phyloP scores from a whole-genome alignment of 352 stramenopile genomes.

The Phytophthora rubi region DNA sequence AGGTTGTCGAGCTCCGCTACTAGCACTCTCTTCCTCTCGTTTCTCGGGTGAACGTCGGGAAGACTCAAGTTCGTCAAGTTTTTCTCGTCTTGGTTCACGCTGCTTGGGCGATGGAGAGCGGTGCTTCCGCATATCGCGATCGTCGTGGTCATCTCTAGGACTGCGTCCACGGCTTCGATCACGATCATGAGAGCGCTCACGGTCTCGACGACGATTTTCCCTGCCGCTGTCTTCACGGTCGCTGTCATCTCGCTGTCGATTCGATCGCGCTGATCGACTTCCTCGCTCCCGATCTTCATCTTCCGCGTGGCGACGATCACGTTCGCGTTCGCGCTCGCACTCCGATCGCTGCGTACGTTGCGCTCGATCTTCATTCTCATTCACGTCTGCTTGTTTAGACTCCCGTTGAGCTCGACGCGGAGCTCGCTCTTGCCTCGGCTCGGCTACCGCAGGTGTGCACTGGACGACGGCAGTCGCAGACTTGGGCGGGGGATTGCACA shows the following conservation, averaged over 20 bases:
- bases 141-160: constrained; percentile 10
- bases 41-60: constrained; percentile 18
- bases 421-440: constrained; percentile 21
- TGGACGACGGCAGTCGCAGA: constrained; percentile 12
- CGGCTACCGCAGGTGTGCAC: constrained; percentile 9
- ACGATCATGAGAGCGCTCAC: neutral
- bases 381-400: constrained; percentile 17
- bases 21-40: constrained; percentile 10
- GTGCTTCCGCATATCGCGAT: constrained; percentile 16
- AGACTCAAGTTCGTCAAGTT: constrained; percentile 11
- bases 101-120: constrained; percentile 23
- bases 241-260: constrained; percentile 24
- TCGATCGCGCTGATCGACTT: constrained; percentile 14
- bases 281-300: constrained; percentile 14
- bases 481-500: constrained; percentile 60
- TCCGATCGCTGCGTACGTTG: constrained; percentile 22
- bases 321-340: constrained; percentile 12
- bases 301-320: constrained; percentile 4
- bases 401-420: constrained; percentile 18
- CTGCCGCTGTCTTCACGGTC: constrained; percentile 14
- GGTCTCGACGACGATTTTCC: constrained; percentile 11
- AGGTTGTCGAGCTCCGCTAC: constrained; percentile 2
- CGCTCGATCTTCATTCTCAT: constrained; percentile 26
- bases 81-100: constrained; percentile 9
- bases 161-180: constrained; percentile 14